Percentiles rank a stretch among this genome's conserved stretches.
Conservation (phyloP, 2,329 filamentous ascomycete genomes). For the Verticillium nubilum region DNA sequence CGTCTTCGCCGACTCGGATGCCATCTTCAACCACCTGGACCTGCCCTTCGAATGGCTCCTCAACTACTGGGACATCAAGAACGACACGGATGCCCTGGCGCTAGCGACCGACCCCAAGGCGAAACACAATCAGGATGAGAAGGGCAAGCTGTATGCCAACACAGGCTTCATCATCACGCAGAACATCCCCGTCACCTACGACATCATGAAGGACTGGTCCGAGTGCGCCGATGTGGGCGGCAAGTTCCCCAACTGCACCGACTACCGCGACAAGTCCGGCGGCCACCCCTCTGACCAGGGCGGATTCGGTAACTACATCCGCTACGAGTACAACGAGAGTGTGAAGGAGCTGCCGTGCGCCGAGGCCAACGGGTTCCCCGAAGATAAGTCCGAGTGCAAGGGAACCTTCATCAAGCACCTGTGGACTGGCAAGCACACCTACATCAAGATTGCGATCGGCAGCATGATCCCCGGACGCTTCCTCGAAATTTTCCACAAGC, state of each 20-base stretch:
- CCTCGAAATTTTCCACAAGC: constrained; percentile 27
- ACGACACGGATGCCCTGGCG: constrained; percentile 32
- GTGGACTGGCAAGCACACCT: constrained; percentile 33
- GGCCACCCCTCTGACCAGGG: constrained; percentile 37
- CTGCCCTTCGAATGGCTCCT: constrained; percentile 40
- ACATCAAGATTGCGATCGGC: constrained; percentile 32
- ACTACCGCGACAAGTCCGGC: constrained; percentile 27
- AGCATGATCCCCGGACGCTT: constrained; percentile 29
- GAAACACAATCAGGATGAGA: constrained; percentile 32
- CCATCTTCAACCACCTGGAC: constrained; percentile 36
- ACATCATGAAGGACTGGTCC: constrained; percentile 3
- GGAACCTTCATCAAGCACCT: constrained; percentile 37
- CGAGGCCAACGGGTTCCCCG: constrained; percentile 37
- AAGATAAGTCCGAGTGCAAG: constrained; percentile 28
- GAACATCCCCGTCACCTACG: background rate
- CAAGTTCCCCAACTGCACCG: constrained; percentile 22
- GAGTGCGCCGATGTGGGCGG: background rate
- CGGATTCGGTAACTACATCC: constrained; percentile 36
- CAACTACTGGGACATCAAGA: constrained; percentile 38
- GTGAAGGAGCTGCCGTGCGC: constrained; percentile 33
- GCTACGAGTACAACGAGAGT: constrained; percentile 34
- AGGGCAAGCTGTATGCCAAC: constrained; percentile 30
- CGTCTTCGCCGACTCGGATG: constrained; percentile 38
- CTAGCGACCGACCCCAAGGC: constrained; percentile 32
- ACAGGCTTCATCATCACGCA: constrained; percentile 4